phyloP scores from a whole-genome alignment of 208 protist genomes.

The Acanthamoeba sp. region DNA sequence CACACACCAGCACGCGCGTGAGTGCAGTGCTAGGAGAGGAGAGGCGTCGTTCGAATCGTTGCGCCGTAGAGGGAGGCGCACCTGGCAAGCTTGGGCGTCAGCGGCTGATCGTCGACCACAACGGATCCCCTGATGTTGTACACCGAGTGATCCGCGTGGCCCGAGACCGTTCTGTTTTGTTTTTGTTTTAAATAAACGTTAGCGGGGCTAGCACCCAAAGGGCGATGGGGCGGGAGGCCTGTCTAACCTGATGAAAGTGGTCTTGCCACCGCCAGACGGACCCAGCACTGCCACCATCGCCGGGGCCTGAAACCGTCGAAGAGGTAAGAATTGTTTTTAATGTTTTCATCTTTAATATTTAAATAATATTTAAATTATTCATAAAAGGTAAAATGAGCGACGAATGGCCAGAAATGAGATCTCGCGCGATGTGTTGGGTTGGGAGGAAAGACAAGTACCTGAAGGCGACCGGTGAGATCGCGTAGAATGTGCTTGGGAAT shows the following conservation, averaged over 20 bases:
- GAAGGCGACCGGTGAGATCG: not conserved
- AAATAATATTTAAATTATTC: not conserved
- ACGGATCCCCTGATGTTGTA: slow-evolving; percentile 59
- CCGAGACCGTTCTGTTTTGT: slow-evolving; percentile 7
- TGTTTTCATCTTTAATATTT: slow-evolving; percentile 3
- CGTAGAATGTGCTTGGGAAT: slow-evolving; percentile 36
- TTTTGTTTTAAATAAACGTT: too few species aligned
- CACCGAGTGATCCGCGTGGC: slow-evolving; percentile 22
- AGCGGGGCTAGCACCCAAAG: too few species aligned
- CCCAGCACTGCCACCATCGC: slow-evolving; percentile 67
- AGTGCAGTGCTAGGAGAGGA: not conserved
- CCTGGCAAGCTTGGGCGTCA: slow-evolving; percentile 49
- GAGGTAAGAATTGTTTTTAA: not conserved
- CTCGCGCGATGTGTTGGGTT: not conserved
- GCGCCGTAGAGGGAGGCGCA: not conserved
- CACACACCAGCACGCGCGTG: not conserved
- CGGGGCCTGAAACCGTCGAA: not conserved
- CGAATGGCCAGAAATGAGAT: not conserved
- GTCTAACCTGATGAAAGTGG: slow-evolving; percentile 26
- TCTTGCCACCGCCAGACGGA: slow-evolving; percentile 67
- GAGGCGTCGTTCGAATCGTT: too few species aligned
- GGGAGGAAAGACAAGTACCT: not conserved
- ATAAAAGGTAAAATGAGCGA: not conserved
- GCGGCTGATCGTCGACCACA: not conserved
- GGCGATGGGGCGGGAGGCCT: not conserved